Evolutionary conservation across 108 stramenopile species (phyloP), one percentile per base, ranked within the genome.

Genomic region (Craspedostauros australis): DNA sequence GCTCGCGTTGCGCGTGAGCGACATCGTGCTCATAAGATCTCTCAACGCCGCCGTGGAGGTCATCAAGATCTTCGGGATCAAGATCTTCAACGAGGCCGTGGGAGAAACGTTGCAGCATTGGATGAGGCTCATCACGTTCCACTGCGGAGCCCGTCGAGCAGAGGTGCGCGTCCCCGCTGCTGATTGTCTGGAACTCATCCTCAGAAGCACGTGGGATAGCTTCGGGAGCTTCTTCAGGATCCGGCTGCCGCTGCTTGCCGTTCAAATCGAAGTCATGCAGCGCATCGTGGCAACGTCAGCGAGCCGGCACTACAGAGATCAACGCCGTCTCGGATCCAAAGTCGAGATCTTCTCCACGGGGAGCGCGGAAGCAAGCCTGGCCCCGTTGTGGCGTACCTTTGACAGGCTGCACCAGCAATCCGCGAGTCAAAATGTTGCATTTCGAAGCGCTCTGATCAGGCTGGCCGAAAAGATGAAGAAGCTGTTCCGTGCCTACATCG

Each of bases 81-180:
- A 86, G 52, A 56, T 84, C 22, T 93, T 93, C 49, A 72, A 88
- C 20, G 66, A 79, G 43, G 85, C 88, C 11, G 77, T 93, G 0
- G 84, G 87, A 8, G 88, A 93, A 52, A 89, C 86, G 6, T 73
- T 93, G 4, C 88, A 93, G 46, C 88, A 93, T 62, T 93, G 86
- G 92, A 84, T 93, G 77, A 51, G 92, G 29, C 78, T 90, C 14
- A 72, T 86, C 43, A 64, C 83, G n/a, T 70, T 88, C 16, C 88
- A 88, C 54, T 87, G 88, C 53, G 92, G 92, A 16, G 82, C 92
- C 4, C 42, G 92, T 26, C 64, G 92, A 26, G 77, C 88, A 24
- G 72, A 80, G 33, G 86, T 93, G 22, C 68, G 92, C 8, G 73
- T 93, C 1, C 80, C 82, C 29, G 81, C 86, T 2, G 75, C 79